phyloP scores from a whole-genome alignment of 805 yeast species.

The Cyberlindnera meyerae region DNA sequence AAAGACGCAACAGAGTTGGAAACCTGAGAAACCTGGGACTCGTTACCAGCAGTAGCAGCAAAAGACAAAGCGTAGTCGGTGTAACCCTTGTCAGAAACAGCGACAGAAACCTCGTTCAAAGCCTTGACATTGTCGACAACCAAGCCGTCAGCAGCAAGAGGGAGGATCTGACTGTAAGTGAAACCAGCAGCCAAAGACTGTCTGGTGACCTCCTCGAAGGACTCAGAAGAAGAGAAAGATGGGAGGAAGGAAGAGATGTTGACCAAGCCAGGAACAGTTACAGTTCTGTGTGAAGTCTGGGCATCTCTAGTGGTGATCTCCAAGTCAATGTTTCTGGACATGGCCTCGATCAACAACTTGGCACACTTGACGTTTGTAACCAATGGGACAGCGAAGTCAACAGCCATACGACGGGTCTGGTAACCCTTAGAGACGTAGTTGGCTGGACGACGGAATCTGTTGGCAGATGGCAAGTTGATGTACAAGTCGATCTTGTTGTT shows the following conservation, averaged over 20 bases:
- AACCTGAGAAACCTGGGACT: conserved; percentile 55
- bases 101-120: conserved; percentile 52
- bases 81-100: conserved; percentile 54
- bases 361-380: conserved; percentile 98
- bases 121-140: conserved; percentile 61
- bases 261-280: conserved; percentile 80
- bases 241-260: conserved; percentile 80
- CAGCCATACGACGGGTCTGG: conserved; percentile 99
- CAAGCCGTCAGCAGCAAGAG: conserved; percentile 60
- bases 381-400: conserved; percentile 95
- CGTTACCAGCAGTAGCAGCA: conserved; percentile 74
- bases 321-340: conserved; percentile 60
- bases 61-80: conserved; percentile 81
- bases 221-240: conserved; percentile 45
- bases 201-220: conserved; percentile 65
- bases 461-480: conserved; percentile 93
- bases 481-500: conserved; percentile 94
- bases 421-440: conserved; percentile 96
- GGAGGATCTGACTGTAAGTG: conserved; percentile 77
- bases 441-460: conserved; percentile 98
- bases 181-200: conserved; percentile 80
- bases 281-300: conserved; percentile 83
- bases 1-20: conserved; percentile 69
- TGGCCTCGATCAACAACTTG: conserved; percentile 90
- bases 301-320: conserved; percentile 77